Evolutionary conservation across 2,329 filamentous ascomycete genomes (phyloP), one percentile per base, ranked within the genome.

Genomic region (Pestalotiopsis sp.): DNA sequence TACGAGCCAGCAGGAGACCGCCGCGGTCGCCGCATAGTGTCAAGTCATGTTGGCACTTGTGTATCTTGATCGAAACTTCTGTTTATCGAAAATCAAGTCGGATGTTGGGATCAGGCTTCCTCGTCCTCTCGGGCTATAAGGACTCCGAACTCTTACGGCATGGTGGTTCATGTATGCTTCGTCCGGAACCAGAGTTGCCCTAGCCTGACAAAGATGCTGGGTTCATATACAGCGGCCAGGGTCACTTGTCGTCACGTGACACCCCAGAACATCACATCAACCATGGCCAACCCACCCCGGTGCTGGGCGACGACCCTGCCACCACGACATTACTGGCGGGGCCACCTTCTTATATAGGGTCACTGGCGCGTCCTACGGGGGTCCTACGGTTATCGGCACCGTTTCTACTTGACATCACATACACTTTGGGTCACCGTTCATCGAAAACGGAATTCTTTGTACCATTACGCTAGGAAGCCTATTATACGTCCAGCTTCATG

Each of bases 161-260:
- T 49, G 4, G 1, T n/a, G 41, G n/a, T 20, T 52, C n/a, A 20
- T n/a, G 17, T 23, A 52, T 20, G 45, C 17, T 52, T n/a, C 17
- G 6, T n/a, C 17, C 20, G 45, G 45, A 12, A 3, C 6, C 14
- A 52, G 45, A 52, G 17, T n/a, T n/a, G 20, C 9, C 45, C 17
- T 4, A 9, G 7, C n/a, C 17, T 9, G 27, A 36, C 13, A 39
- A 1, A 12, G 3, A 41, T 20, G 9, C 25, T 11, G 5, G 25
- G 25, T 17, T 31, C n/a, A 11, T 20, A 4, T 20, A 62, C 59
- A 36, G 12, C 14, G n/a, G 17, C 27, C 20, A 11, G 17, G 59
- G 13, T 38, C 31, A n/a, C 9, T 36, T 20, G 14, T 62, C 70
- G 73, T 78, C 78, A 80, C 78, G 75, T 79, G 78, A 80, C 71